Percentiles rank a stretch among this genome's conserved stretches.
Evolutionary conservation across 2,329 filamentous ascomycete species (phyloP).

Genomic region (Talaromyces sp.): DNA sequence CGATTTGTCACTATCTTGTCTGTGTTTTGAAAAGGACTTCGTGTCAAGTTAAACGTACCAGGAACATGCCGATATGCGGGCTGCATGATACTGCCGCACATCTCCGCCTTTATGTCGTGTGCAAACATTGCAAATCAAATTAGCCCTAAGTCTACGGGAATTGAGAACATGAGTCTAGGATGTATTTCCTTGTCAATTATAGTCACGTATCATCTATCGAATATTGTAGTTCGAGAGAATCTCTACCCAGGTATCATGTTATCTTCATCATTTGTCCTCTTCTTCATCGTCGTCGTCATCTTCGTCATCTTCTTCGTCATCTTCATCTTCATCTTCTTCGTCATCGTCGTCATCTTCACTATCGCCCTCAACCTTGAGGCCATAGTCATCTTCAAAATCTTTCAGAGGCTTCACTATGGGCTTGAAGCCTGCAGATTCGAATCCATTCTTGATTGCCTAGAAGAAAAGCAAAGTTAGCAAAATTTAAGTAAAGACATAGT

Average conservation of each 20-base stretch:
- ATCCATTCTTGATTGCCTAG: slow-evolving; percentile 71
- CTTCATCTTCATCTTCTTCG: slow-evolving; percentile 47
- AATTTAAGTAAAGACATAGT: slow-evolving; percentile 13
- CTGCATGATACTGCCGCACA: not conserved
- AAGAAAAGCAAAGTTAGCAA: slow-evolving; percentile 22
- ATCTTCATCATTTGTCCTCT: slow-evolving; percentile 16
- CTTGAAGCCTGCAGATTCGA: slow-evolving; percentile 73
- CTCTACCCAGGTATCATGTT: not conserved
- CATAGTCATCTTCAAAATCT: slow-evolving; percentile 87
- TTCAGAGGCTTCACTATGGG: slow-evolving; percentile 70
- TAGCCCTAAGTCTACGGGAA: not conserved
- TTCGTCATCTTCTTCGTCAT: slow-evolving; percentile 36
- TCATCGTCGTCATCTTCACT: slow-evolving; percentile 57
- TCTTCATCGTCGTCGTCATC: slow-evolving; percentile 31
- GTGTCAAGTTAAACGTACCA: slow-evolving; percentile 4
- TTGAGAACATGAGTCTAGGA: not conserved
- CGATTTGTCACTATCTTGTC: not conserved
- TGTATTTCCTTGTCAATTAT: not conserved
- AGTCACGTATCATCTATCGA: not conserved
- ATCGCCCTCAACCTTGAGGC: slow-evolving; percentile 62
- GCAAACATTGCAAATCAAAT: slow-evolving; percentile 1
- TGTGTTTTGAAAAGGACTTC: slow-evolving; percentile 2
- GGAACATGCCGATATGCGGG: slow-evolving; percentile 2
- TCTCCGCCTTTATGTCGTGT: slow-evolving; percentile 5
- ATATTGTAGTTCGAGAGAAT: not conserved